These are phyloP conservation scores for Tulasnella calospora DNA, from an alignment of 768 basidiomycete genomes.

Conservation along the genomic window DNA sequence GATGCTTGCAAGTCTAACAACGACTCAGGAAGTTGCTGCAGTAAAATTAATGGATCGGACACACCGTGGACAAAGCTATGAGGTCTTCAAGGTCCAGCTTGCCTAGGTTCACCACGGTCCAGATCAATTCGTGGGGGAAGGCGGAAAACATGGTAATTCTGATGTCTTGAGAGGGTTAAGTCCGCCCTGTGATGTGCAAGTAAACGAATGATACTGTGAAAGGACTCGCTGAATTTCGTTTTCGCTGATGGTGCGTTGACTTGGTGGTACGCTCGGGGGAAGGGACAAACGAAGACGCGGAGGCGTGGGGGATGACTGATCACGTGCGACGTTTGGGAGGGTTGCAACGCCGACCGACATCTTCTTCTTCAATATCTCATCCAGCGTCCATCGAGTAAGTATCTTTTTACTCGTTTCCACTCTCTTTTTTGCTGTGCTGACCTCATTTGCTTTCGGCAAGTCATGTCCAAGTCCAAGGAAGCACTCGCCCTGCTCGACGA, in stretches of 20 bases:
- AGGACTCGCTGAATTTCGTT: neutral
- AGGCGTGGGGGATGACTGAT: neutral
- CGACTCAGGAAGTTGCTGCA: neutral
- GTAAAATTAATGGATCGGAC: neutral
- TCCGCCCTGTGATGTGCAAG: neutral
- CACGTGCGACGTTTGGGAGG: neutral
- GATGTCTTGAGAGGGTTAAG: neutral
- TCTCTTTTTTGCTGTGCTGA: neutral
- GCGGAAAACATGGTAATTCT: neutral
- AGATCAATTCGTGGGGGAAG: neutral
- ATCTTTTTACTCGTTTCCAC: neutral
- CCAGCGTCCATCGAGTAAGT: neutral
- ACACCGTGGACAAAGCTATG: neutral
- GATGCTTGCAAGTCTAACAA: neutral
- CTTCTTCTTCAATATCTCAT: neutral
- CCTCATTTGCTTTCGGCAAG: neutral
- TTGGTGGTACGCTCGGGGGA: neutral
- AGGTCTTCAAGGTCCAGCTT: neutral
- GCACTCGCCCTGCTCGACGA: conserved; percentile 91
- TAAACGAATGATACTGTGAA: no score
- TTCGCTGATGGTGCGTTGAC: neutral
- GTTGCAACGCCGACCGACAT: neutral
- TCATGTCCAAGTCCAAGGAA: conserved; percentile 46
- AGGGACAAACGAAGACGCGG: neutral
- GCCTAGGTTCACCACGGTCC: neutral